Conservation (phyloP, 345 rosid species). For the Eucalyptus sideroxylon region DNA sequence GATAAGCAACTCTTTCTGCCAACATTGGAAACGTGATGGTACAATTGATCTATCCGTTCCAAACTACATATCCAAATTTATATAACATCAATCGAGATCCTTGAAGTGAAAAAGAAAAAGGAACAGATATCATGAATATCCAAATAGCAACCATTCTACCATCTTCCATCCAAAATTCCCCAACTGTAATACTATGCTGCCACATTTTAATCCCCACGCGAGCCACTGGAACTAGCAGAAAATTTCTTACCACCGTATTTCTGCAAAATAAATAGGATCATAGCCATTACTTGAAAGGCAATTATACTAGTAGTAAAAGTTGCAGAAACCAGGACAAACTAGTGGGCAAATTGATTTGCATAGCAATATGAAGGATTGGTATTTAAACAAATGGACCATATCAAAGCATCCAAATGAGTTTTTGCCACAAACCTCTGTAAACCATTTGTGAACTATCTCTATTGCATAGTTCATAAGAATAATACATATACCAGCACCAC, state of each 20-base stretch:
- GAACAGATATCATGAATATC: conserved; percentile 13
- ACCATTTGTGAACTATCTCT: neutral
- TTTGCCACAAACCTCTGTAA: neutral
- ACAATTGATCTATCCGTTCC: conserved; percentile 4
- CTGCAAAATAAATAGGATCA: neutral
- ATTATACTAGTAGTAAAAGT: neutral
- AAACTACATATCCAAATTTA: conserved; percentile 15
- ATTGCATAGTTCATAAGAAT: neutral
- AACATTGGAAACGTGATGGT: neutral
- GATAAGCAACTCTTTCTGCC: neutral
- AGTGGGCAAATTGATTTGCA: neutral
- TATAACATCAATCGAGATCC: neutral
- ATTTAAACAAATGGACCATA: neutral
- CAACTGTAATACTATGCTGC: neutral
- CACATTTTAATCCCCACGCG: conserved; percentile 38
- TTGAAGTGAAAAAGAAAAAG: conserved; percentile 3
- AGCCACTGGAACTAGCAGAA: conserved; percentile 39
- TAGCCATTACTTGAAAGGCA: neutral
- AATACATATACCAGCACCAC: neutral
- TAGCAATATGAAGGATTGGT: neutral
- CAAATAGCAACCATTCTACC: neutral
- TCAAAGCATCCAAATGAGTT: neutral
- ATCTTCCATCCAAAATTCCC: neutral
- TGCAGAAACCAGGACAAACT: neutral
- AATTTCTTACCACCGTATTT: conserved; percentile 42